Percentiles rank a stretch among this genome's conserved stretches.
These are phyloP conservation scores for Tremella yokohamensis DNA, from an alignment of 768 basidiomycete species.

Conservation along the genomic window DNA sequence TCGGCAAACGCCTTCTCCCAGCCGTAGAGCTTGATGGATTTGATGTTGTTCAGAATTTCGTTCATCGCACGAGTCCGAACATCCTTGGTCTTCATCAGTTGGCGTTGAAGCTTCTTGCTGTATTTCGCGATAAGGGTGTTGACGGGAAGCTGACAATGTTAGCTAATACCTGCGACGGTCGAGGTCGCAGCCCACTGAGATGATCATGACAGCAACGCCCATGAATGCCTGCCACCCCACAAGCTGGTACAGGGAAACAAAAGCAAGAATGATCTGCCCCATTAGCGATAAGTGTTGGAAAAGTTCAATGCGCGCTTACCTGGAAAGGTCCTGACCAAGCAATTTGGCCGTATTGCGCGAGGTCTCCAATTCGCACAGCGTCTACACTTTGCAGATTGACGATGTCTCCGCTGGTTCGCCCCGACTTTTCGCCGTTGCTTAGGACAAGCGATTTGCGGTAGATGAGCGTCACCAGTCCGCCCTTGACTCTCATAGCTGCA, in stretches of 20 bases:
- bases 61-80: conserved; percentile 65
- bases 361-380: conserved; percentile 47
- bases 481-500: conserved; percentile 74
- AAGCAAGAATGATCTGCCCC: conserved; percentile 73
- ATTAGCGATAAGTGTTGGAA: conserved; percentile 4
- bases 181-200: conserved; percentile 68
- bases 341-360: conserved; percentile 63
- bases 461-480: conserved; percentile 78
- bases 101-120: conserved; percentile 62
- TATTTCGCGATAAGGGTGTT: conserved; percentile 39
- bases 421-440: conserved; percentile 74
- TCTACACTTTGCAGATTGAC: conserved; percentile 86
- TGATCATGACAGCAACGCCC: conserved; percentile 79
- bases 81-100: conserved; percentile 92
- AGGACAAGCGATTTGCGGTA: conserved; percentile 82
- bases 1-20: conserved; percentile 91
- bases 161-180: no score
- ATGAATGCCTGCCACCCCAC: conserved; percentile 89
- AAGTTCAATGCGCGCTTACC: conserved; percentile 45
- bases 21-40: conserved; percentile 66
- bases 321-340: conserved; percentile 81
- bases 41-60: conserved; percentile 88
- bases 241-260: conserved; percentile 81
- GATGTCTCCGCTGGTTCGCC: conserved; percentile 79
- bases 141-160: conserved; percentile 27